Evolutionary conservation across 768 basidiomycete genomes (phyloP).

Genomic region (Tylopilus balloui): DNA sequence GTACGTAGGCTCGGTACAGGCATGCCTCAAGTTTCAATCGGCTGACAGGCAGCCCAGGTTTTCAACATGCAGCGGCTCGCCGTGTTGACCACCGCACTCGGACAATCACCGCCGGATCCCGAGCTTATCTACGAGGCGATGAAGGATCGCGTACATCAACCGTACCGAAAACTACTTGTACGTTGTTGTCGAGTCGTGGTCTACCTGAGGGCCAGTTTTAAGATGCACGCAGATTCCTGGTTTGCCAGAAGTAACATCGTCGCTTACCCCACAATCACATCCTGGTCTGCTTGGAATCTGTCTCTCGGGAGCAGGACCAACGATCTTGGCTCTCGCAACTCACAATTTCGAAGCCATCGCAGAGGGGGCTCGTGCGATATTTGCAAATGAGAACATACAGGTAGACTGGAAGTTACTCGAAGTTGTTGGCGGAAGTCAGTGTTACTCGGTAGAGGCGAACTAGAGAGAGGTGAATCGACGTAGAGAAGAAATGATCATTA

Average conservation of each 20-base stretch:
- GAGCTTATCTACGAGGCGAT: slow-evolving; percentile 98
- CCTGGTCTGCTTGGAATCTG: slow-evolving; percentile 97
- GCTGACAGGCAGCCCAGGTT: slow-evolving; percentile 49
- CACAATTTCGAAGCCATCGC: slow-evolving; percentile 81
- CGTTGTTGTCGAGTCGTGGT: slow-evolving; percentile 24
- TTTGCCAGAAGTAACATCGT: slow-evolving; percentile 84
- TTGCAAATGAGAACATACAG: slow-evolving; percentile 64
- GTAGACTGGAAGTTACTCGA: slow-evolving; percentile 89
- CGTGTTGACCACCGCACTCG: slow-evolving; percentile 91
- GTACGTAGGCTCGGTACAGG: slow-evolving; percentile 37
- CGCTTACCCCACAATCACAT: slow-evolving; percentile 83
- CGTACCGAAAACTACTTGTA: slow-evolving; percentile 85
- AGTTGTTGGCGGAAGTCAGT: slow-evolving; percentile 47
- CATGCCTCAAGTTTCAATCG: neutral
- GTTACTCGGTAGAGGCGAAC: slow-evolving; percentile 8
- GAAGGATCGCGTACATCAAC: slow-evolving; percentile 98
- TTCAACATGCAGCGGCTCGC: slow-evolving; percentile 97
- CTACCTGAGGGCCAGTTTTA: neutral
- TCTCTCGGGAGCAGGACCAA: slow-evolving; percentile 96
- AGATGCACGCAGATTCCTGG: slow-evolving; percentile 78
- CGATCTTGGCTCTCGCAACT: slow-evolving; percentile 92
- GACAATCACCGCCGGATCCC: slow-evolving; percentile 86
- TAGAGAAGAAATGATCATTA: slow-evolving; percentile 18
- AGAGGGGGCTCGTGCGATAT: slow-evolving; percentile 71
- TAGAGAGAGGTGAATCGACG: slow-evolving; percentile 6